phyloP scores from a whole-genome alignment of 176 grass and related monocot species.

The Lolium perenne region DNA sequence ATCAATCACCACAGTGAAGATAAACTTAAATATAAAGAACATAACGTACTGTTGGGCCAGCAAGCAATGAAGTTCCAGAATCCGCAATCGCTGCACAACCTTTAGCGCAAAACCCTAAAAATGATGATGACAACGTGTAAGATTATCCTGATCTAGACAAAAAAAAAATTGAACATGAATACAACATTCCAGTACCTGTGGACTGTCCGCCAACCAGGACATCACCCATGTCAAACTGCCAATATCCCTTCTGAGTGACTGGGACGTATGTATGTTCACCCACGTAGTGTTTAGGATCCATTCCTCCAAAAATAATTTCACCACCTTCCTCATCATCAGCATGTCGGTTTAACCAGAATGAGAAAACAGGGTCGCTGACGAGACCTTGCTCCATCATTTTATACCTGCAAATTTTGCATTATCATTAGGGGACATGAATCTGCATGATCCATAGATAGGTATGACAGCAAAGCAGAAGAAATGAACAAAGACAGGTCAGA shows the following conservation, averaged over 20 bases:
- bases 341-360: slow-evolving; percentile 95
- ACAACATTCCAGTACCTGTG: slow-evolving; percentile 62
- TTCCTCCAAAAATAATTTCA: slow-evolving; percentile 95
- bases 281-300: slow-evolving; percentile 78
- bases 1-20: not conserved
- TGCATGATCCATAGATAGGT: not conserved
- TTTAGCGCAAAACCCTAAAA: slow-evolving; percentile 69
- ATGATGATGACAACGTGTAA: not conserved
- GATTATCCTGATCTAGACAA: not conserved
- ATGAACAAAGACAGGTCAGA: not conserved
- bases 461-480: not conserved
- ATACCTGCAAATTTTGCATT: slow-evolving; percentile 57
- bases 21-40: not conserved
- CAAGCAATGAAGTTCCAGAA: slow-evolving; percentile 96
- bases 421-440: slow-evolving; percentile 31
- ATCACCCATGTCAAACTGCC: slow-evolving; percentile 97
- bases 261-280: slow-evolving; percentile 86
- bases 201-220: slow-evolving; percentile 73
- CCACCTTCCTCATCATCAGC: slow-evolving; percentile 76
- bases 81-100: slow-evolving; percentile 92
- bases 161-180: not conserved
- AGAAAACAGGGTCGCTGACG: slow-evolving; percentile 83
- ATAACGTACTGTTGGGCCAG: slow-evolving; percentile 82
- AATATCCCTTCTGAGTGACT: slow-evolving; percentile 91
- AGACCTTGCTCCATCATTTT: slow-evolving; percentile 86